A percentile compares a stretch with the other conserved stretches of the same genome.
Conservation (phyloP, 306 rosid species). For the Amphicarpaea edgeworthii region DNA sequence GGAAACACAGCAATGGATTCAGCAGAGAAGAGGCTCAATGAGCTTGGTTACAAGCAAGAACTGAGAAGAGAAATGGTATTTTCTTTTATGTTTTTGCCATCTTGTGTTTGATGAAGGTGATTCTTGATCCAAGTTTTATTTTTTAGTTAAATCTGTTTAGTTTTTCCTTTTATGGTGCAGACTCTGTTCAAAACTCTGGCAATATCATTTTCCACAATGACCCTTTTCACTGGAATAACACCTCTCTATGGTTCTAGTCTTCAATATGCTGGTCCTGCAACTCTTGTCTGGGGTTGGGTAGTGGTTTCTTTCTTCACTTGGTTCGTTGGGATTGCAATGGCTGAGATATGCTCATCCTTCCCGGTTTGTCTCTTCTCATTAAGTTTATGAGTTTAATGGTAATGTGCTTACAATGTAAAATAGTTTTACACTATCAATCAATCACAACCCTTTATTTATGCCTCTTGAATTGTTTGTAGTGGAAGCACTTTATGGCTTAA, state of each 20-base stretch:
- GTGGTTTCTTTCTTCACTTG: slow-evolving; percentile 88
- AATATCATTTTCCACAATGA: slow-evolving; percentile 88
- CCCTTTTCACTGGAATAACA: slow-evolving; percentile 95
- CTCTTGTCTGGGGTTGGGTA: slow-evolving; percentile 93
- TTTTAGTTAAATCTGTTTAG: background rate
- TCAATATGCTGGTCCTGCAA: slow-evolving; percentile 84
- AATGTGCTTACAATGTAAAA: too few relatives aligned
- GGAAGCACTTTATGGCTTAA: background rate
- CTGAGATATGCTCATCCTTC: slow-evolving; percentile 93
- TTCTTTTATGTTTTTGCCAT: background rate
- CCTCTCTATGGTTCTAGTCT: slow-evolving; percentile 89
- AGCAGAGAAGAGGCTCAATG: slow-evolving; percentile 80
- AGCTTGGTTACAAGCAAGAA: slow-evolving; percentile 93
- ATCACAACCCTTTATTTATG: too few relatives aligned
- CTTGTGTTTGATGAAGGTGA: slow-evolving; percentile 24
- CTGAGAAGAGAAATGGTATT: slow-evolving; percentile 81
- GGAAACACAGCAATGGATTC: slow-evolving; percentile 61
- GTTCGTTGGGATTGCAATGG: slow-evolving; percentile 90
- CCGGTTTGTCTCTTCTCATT: slow-evolving; percentile 61
- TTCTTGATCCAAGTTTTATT: background rate
- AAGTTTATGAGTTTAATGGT: too few relatives aligned
- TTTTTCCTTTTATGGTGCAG: slow-evolving; percentile 54
- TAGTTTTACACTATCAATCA: too few relatives aligned
- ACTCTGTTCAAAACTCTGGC: slow-evolving; percentile 89
- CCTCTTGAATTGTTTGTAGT: background rate